These are phyloP conservation scores for Glaciozyma antarctica DNA, from an alignment of 768 basidiomycete genomes.

Conservation along the genomic window DNA sequence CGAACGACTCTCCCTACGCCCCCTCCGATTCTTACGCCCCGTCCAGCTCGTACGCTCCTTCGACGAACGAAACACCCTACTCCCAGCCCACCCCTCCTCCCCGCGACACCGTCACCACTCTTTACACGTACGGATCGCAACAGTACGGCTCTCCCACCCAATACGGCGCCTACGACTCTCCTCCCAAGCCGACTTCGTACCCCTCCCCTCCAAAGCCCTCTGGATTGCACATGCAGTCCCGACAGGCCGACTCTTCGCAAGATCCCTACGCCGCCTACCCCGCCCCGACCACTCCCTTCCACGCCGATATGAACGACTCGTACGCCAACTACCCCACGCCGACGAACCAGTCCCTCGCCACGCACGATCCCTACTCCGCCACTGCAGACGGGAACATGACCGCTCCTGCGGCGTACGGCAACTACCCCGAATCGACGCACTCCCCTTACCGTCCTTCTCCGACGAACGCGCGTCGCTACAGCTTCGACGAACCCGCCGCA, in stretches of 20 bases:
- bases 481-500: background rate
- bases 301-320: background rate
- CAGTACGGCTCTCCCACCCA: too few relatives aligned
- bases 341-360: background rate
- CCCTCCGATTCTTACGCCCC: background rate
- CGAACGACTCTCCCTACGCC: conserved; percentile 4
- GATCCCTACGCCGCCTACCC: conserved; percentile 7
- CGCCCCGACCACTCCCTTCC: background rate
- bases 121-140: too few relatives aligned
- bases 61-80: background rate
- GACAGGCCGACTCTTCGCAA: background rate
- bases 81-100: background rate
- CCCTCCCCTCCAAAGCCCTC: background rate
- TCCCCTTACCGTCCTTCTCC: background rate
- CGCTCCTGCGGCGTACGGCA: conserved; percentile 2
- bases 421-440: background rate
- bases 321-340: conserved; percentile 7
- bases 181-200: background rate
- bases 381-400: conserved; percentile 7
- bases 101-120: too few relatives aligned
- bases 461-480: background rate
- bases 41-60: background rate
- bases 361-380: conserved; percentile 5
- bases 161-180: too few relatives aligned
- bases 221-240: background rate